Percentiles rank a stretch among this genome's conserved stretches.
phyloP scores from a whole-genome alignment of 2,329 filamentous ascomycete species.

The Aspergillus amoenus region DNA sequence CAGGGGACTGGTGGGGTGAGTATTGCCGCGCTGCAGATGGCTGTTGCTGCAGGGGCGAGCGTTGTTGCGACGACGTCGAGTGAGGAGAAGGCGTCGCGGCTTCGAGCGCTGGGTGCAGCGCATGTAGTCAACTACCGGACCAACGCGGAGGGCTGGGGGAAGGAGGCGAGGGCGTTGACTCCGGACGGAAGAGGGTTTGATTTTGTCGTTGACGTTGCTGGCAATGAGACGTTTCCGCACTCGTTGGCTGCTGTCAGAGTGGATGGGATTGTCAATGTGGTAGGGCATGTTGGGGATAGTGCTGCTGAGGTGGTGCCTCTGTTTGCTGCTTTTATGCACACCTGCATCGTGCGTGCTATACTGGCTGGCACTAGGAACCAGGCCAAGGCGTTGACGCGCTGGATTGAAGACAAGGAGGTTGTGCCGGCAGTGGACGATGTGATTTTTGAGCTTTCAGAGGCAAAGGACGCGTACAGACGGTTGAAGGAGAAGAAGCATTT shows the following conservation, averaged over 20 bases:
- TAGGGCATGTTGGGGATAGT: background rate
- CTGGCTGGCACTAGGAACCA: background rate
- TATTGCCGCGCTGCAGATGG: slow-evolving; percentile 43
- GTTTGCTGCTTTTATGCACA: background rate
- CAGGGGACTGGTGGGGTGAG: slow-evolving; percentile 55
- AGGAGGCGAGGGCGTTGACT: slow-evolving; percentile 18
- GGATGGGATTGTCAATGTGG: slow-evolving; percentile 1
- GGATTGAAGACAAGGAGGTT: slow-evolving; percentile 3
- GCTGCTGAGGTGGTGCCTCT: background rate
- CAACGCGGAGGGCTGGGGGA: slow-evolving; percentile 24
- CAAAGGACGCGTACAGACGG: slow-evolving; percentile 3
- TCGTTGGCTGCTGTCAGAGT: background rate
- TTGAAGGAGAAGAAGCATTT: slow-evolving; percentile 7
- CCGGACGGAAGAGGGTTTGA: slow-evolving; percentile 20
- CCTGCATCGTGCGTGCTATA: slow-evolving; percentile 4
- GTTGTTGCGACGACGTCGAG: slow-evolving; percentile 60
- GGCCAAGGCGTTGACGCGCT: background rate
- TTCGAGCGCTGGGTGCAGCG: slow-evolving; percentile 55
- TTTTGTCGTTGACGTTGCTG: slow-evolving; percentile 3
- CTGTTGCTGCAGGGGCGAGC: slow-evolving; percentile 51
- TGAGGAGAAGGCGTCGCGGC: slow-evolving; percentile 46
- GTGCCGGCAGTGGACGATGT: slow-evolving; percentile 3
- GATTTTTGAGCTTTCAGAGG: slow-evolving; percentile 8
- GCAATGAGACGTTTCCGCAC: slow-evolving; percentile 4
- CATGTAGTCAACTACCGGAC: slow-evolving; percentile 58